These are phyloP conservation scores for Anthoceros angustus DNA, from an alignment of 225 moss, liverwort and hornwort genomes.

Conservation along the genomic window DNA sequence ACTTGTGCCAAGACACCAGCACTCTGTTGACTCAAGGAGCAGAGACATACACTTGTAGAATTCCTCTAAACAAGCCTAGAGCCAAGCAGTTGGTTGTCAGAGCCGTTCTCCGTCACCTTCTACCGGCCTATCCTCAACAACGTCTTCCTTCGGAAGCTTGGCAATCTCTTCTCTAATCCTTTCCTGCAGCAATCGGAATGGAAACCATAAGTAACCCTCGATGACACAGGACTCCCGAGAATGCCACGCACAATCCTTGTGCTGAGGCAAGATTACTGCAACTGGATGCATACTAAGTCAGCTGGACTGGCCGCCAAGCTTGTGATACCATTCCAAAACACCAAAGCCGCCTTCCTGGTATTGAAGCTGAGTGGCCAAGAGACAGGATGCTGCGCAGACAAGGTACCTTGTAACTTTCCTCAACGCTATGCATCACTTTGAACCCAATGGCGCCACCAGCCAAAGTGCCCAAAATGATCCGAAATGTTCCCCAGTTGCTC, in stretches of 20 bases:
- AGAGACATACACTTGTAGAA: neutral
- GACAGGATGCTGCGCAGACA: neutral
- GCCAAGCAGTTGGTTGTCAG: slow-evolving; percentile 16
- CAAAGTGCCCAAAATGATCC: slow-evolving; percentile 77
- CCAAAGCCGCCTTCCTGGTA: no score
- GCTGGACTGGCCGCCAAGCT: no score
- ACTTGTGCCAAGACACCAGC: slow-evolving; percentile 1
- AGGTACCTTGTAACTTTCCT: slow-evolving; percentile 67
- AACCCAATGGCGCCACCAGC: slow-evolving; percentile 84
- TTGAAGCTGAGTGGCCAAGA: neutral
- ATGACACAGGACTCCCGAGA: neutral
- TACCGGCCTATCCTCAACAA: slow-evolving; percentile 18
- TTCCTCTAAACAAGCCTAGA: neutral
- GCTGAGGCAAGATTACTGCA: no score
- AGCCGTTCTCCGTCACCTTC: slow-evolving; percentile 22
- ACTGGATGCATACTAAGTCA: no score
- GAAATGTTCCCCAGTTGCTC: slow-evolving; percentile 45
- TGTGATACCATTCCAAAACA: no score
- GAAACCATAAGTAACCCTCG: slow-evolving; percentile 3
- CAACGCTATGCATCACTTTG: slow-evolving; percentile 80
- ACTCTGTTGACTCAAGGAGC: no score
- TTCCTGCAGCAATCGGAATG: slow-evolving; percentile 31
- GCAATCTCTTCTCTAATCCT: slow-evolving; percentile 67
- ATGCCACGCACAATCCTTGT: neutral
- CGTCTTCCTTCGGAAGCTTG: slow-evolving; percentile 46